Evolutionary conservation across 2,329 filamentous ascomycete genomes (phyloP).

Genomic region (Chrysosporium keratinophilum): DNA sequence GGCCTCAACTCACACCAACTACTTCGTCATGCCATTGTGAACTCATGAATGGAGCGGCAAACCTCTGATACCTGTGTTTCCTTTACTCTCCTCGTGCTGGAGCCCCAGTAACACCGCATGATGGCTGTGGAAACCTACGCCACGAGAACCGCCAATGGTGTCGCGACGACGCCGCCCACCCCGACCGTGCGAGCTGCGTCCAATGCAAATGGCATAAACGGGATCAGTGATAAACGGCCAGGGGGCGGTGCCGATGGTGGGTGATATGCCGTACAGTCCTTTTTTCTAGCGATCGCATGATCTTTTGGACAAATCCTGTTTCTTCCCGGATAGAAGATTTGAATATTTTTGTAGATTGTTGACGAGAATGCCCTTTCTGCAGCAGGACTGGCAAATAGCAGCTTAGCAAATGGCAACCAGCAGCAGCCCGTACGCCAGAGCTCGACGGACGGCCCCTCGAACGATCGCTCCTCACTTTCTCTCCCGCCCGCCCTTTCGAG

Average conservation of each 20-base stretch:
- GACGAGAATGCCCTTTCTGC: not conserved
- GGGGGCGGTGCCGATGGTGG: not conserved
- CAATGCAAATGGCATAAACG: not conserved
- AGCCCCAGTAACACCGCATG: not conserved
- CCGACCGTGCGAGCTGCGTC: not conserved
- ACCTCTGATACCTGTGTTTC: not conserved
- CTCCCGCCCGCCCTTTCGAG: not conserved
- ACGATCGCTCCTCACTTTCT: not conserved
- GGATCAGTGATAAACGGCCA: not conserved
- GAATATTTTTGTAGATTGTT: not conserved
- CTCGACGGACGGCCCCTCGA: not conserved
- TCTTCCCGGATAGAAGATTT: too few relatives aligned
- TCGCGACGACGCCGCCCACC: not conserved
- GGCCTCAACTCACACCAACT: not conserved
- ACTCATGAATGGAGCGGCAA: not conserved
- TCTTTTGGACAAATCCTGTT: not conserved
- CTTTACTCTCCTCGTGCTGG: not conserved
- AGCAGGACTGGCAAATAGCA: conserved; percentile 1
- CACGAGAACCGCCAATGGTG: conserved; percentile 7
- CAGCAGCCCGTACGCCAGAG: not conserved
- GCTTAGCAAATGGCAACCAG: not conserved
- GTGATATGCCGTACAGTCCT: not conserved
- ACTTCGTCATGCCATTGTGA: not conserved
- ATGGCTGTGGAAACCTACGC: conserved; percentile 4
- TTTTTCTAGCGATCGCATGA: not conserved